Base-by-base conservation (phyloP, 768 basidiomycete species). In the Cantharellus anzutake region DNA sequence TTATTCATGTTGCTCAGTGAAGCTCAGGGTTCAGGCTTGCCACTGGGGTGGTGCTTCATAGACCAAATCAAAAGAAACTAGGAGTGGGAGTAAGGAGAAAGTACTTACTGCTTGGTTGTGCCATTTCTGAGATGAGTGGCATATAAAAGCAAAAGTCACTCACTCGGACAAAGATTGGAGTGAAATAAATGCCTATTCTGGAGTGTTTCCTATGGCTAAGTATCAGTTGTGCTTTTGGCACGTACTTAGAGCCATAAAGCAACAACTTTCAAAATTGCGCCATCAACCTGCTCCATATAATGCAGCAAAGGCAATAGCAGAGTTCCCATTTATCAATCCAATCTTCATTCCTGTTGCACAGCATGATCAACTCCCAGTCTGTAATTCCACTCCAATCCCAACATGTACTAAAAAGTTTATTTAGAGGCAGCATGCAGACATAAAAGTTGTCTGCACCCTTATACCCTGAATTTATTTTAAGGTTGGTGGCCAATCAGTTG, bases 161-260 rank as follows among this genome's bases (percentile, higher is more conserved):
- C 60, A 66, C 2, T 66, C 69, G 0, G 71, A 73, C 65, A 73
- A 74, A 59, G 69, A 71, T 52, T 64, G 59, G 59, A 61, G 68
- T 0, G 71, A 72, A 52, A 72, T 74, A 55, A 70, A 48, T 48
- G 71, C 61, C 69, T 70, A 2, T 61, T 16, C 60, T 29, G 20
- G 38, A 55, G 14, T 14, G 34, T 55, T 65, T 56, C 69, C 70
- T 2, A 48, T 66, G 4, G 69, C 70, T 5, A 74, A 74, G 57
- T 70, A 72, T 41, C 72, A 72, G 59, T 60, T 75, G 0, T 74
- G 72, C 60, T 71, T 70, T 51, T 73, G 72, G 72, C 73, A 73
- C 60, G 65, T 64, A 14, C 57, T 73, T 11, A 60, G 64, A 2
- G 67, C 68, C 11, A 44, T 71, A 14, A 72, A 71, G 41, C 66